These are phyloP conservation scores for Bassia scoparia DNA, from an alignment of 148 eudicot species.

Conservation along the genomic window DNA sequence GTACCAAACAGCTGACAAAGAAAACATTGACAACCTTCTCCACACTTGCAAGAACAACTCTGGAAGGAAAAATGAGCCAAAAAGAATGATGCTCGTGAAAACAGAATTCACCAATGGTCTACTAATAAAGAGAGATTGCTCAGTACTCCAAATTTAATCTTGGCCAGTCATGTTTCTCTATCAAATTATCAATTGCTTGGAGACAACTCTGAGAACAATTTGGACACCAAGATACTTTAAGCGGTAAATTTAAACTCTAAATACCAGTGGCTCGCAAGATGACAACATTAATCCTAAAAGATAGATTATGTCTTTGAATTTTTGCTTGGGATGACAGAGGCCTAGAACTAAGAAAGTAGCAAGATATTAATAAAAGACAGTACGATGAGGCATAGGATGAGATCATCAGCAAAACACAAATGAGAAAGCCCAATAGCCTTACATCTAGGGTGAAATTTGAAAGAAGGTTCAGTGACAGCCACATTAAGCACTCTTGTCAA, in stretches of 20 bases:
- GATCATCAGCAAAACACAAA: conserved; percentile 1
- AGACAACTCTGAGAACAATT: not conserved
- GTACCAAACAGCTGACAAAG: not conserved
- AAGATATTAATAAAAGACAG: too few species aligned
- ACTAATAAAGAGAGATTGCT: not conserved
- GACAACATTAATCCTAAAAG: not conserved
- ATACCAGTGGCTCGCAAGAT: not conserved
- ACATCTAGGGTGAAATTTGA: not conserved
- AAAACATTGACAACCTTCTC: not conserved
- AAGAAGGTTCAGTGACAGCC: not conserved
- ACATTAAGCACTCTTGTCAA: not conserved
- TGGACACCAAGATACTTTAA: not conserved
- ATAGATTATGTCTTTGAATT: too few species aligned
- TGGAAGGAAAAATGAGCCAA: conserved; percentile 1
- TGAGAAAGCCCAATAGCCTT: too few species aligned
- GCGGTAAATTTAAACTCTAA: not conserved
- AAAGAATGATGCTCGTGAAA: not conserved
- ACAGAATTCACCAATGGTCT: not conserved
- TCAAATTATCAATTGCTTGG: not conserved
- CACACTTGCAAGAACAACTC: not conserved
- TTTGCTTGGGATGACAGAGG: not conserved
- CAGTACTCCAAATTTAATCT: not conserved
- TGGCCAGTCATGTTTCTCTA: not conserved
- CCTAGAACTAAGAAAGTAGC: too few species aligned
- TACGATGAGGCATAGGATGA: too few species aligned